These are phyloP conservation scores for Hortiboletus campestris DNA, from an alignment of 768 basidiomycete genomes.

Conservation along the genomic window DNA sequence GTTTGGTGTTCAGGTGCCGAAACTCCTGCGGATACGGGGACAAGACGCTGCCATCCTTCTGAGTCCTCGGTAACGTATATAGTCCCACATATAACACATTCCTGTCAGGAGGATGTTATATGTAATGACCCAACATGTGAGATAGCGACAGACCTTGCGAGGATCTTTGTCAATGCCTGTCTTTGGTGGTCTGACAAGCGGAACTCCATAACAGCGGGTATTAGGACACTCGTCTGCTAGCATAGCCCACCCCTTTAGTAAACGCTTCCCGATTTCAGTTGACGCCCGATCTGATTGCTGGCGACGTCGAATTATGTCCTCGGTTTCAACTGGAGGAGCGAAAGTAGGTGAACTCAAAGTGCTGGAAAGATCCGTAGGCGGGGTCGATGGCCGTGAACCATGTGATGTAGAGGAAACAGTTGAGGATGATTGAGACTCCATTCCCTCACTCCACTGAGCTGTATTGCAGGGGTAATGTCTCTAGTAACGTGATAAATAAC, in stretches of 20 bases:
- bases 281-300: conserved; percentile 82
- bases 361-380: conserved; percentile 73
- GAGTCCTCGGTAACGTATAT: conserved; percentile 58
- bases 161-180: conserved; percentile 57
- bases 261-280: conserved; percentile 70
- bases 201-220: conserved; percentile 68
- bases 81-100: conserved; percentile 75
- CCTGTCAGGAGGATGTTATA: conserved; percentile 40
- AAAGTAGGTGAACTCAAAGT: conserved; percentile 61
- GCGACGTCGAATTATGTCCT: conserved; percentile 63
- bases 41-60: conserved; percentile 47
- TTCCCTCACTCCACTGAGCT: conserved; percentile 18
- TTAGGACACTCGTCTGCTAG: conserved; percentile 83
- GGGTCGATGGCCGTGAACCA: conserved; percentile 66
- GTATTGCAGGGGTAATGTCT: conserved; percentile 7
- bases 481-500: neutral
- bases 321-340: conserved; percentile 61
- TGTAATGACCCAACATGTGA: neutral
- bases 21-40: conserved; percentile 27
- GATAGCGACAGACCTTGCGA: conserved; percentile 50
- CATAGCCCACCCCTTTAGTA: conserved; percentile 87
- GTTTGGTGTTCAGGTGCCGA: conserved; percentile 6
- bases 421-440: conserved; percentile 35
- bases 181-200: conserved; percentile 79
- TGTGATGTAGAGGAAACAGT: conserved; percentile 50